Percentiles rank a stretch among this genome's conserved stretches.
phyloP scores from a whole-genome alignment of 768 basidiomycete species.

The Phylloporus sp. region DNA sequence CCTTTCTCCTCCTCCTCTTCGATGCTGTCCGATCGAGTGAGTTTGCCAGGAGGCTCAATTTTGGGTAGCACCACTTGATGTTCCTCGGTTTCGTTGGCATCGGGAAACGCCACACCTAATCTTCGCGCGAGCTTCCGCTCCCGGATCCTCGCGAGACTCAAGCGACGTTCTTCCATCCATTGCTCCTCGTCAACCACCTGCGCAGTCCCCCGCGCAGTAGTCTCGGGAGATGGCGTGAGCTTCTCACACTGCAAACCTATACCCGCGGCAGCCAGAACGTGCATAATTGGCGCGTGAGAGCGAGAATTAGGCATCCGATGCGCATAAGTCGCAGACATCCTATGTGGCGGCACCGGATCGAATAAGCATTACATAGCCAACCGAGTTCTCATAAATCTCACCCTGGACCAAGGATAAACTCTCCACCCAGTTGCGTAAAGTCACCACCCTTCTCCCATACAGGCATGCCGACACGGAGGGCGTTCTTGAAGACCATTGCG shows the following conservation, averaged over 20 bases:
- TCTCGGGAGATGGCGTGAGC: slow-evolving; percentile 3
- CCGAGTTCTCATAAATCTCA: slow-evolving; percentile 33
- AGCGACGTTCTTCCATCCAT: slow-evolving; percentile 35
- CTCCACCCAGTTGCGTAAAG: slow-evolving; percentile 78
- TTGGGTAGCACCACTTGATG: slow-evolving; percentile 16
- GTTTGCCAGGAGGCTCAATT: slow-evolving; percentile 21
- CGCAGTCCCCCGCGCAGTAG: neutral
- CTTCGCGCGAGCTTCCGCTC: slow-evolving; percentile 33
- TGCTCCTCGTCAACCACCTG: slow-evolving; percentile 27
- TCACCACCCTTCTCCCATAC: slow-evolving; percentile 80
- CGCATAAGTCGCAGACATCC: slow-evolving; percentile 65
- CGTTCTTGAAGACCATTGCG: slow-evolving; percentile 69
- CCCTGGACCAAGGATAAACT: slow-evolving; percentile 75
- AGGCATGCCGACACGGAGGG: slow-evolving; percentile 72
- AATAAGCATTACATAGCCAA: slow-evolving; percentile 1
- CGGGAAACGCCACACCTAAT: slow-evolving; percentile 25
- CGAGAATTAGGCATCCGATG: slow-evolving; percentile 82
- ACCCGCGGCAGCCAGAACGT: slow-evolving; percentile 65
- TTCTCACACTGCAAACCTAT: slow-evolving; percentile 29
- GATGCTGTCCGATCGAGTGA: slow-evolving; percentile 31
- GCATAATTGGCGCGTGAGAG: slow-evolving; percentile 69
- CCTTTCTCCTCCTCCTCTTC: slow-evolving; percentile 27
- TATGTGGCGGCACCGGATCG: slow-evolving; percentile 22
- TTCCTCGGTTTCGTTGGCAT: slow-evolving; percentile 7
- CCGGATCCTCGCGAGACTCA: slow-evolving; percentile 29